Evolutionary conservation across 208 protist species (phyloP), one percentile per base, ranked within the genome.

Genomic region (Tetramitus jugosus): DNA sequence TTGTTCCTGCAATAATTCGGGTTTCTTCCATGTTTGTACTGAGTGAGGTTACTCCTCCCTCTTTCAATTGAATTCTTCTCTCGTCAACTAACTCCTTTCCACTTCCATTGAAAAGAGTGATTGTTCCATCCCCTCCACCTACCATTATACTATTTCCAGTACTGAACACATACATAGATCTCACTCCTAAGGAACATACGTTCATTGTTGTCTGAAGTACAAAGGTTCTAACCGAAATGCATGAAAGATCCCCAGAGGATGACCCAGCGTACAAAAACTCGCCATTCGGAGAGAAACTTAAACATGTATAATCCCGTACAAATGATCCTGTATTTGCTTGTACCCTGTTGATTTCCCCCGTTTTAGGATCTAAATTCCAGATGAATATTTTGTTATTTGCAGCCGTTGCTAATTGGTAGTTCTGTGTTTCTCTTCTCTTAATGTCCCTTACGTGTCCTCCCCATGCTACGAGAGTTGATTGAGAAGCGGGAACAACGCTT

Each of bases 221-320:
- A 33, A 31, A 42, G 20, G 74, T 65, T 20, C n/a, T 84, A 31
- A 83, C 75, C 8, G 31, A 33, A 6, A 87, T 65, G n/a, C 85
- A 67, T 3, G 79, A 37, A 26, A 87, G 20, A 68, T 87, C 84
- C 13, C 84, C 84, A 37, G 85, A 60, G 3, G 61, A n/a, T 33
- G 78, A 75, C 20, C 84, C 84, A 42, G 78, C 78, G 76, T 84
- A 87, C 23, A 88, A 67, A 23, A 68, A 68, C n/a, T 87, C 84
- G 13, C 83, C 84, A 42, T 84, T 40, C 33, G 8, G 13, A 37
- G 37, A 79, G 68, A 87, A 87, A 17, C 35, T 20, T 23, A 77
- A 29, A 61, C 35, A 39, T 3, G 80, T 86, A 68, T 61, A 81
- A 31, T 74, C 20, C 49, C 80, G 33, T 45, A 80, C 80, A 26